A percentile compares a stretch with the other conserved stretches of the same genome.
Evolutionary conservation across 139 green algal species (phyloP).

Genomic region (Micromonas commoda): DNA sequence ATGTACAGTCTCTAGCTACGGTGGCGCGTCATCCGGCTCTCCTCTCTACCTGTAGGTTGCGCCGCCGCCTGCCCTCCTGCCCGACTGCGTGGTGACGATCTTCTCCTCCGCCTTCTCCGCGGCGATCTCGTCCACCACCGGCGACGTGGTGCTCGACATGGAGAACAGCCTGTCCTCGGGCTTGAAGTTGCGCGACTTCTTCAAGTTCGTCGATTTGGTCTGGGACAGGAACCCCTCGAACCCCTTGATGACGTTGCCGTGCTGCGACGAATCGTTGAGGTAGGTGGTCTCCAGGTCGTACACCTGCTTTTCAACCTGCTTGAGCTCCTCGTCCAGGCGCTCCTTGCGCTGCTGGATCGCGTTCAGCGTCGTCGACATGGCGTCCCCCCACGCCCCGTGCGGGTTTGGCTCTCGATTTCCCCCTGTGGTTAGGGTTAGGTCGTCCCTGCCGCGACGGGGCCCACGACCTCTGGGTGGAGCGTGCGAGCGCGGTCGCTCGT

Average conservation of each 20-base stretch:
- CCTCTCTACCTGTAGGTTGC: not conserved
- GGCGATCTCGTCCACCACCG: constrained; percentile 18
- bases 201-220: constrained; percentile 35
- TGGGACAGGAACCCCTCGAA: constrained; percentile 47
- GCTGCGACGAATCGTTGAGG: constrained; percentile 36
- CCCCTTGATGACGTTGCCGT: constrained; percentile 47
- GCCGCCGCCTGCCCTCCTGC: not conserved
- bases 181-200: constrained; percentile 43
- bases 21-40: too few species aligned
- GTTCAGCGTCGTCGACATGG: constrained; percentile 5
- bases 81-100: not conserved
- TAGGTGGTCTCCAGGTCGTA: constrained; percentile 52
- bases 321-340: constrained; percentile 44
- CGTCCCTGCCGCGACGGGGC: too few species aligned
- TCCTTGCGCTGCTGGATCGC: constrained; percentile 30
- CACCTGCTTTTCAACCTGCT: constrained; percentile 41
- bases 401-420: too few species aligned
- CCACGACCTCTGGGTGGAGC: too few species aligned
- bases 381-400: not conserved
- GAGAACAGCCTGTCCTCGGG: constrained; percentile 47
- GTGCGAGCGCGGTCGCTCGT: too few species aligned
- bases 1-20: too few species aligned
- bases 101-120: constrained; percentile 4
- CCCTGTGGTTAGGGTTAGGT: too few species aligned
- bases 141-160: constrained; percentile 42